Base-by-base conservation (phyloP, 805 yeast species). In the Blastobotrys attinorum region DNA sequence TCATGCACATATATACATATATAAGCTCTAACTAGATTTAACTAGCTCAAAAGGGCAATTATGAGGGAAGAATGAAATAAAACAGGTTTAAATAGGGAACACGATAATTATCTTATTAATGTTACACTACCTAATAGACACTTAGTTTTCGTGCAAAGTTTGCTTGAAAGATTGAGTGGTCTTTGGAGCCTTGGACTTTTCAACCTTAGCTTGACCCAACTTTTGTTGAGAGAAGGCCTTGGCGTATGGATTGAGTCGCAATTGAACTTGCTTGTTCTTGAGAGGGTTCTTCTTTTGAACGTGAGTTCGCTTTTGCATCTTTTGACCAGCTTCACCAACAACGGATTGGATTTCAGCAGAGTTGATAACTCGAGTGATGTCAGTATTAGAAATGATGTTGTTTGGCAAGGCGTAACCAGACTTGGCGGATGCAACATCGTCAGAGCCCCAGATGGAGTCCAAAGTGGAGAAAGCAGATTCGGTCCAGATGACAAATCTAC, bases 401-500 rank as follows among this genome's bases (percentile, higher is more conserved):
- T 82, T 51, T 77, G 99, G 99, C 69, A 92, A 79, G 55, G 87
- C 49, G 94, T 83, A 89, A 70, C 84, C 84, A 60, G 88, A 70
- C 81, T 89, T 89, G n/a, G n/a, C 58, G 65, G 84, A 66, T 47
- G 92, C 79, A 68, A 83, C 79, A 63, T 89, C 69, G 69, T 83
- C 94, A 58, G 95, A 79, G 71, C 95, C 95, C 92, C 92, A 92
- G 78, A 92, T 85, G 57, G 88, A 76, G 80, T 92, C 99, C 68
- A 92, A 81, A 65, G 89, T 80, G 70, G 89, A 83, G 72, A 92
- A 88, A 70, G 99, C 99, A 70, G 87, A 76, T 79, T 89, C 96
- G 68, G 98, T 89, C 98, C 98, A 92, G 87, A 92, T 87, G 67
- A 92, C 83, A 67, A 92, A 92, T 82, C 98, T 89, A 79, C 98